Conservation (phyloP, 768 basidiomycete genomes). For the Tulasnella sp. region DNA sequence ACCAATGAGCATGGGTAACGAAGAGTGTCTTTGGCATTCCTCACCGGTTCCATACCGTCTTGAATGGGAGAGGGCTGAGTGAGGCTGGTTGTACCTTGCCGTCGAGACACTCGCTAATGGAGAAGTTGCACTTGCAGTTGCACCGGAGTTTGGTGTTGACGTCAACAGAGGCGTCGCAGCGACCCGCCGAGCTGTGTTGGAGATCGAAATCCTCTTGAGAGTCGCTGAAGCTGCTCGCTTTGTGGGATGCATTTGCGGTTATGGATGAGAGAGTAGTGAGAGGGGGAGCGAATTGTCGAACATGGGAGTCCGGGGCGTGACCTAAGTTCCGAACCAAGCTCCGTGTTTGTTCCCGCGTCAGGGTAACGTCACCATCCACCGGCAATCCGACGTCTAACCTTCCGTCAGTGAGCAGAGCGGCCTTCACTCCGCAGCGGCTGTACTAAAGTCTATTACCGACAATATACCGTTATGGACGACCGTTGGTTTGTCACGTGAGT, state of each 20-base stretch:
- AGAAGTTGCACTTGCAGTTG: background rate
- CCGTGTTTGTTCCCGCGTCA: conserved; percentile 15
- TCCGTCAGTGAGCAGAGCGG: no score
- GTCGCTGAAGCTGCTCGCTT: conserved; percentile 24
- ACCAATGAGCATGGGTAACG: background rate
- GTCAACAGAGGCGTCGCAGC: background rate
- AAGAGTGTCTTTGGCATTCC: background rate
- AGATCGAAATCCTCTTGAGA: conserved; percentile 8
- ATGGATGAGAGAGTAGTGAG: background rate
- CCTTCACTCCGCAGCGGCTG: no score
- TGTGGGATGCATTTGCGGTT: conserved; percentile 27
- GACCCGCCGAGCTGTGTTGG: background rate
- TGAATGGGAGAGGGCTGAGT: background rate
- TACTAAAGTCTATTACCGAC: no score
- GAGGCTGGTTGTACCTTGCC: background rate
- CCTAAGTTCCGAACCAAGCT: conserved; percentile 13
- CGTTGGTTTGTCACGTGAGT: no score
- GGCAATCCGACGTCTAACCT: background rate
- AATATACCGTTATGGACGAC: no score
- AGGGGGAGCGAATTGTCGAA: conserved; percentile 1
- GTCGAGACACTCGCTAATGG: background rate
- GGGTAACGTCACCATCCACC: background rate
- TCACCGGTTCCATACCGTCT: conserved; percentile 26
- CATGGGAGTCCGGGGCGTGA: conserved; percentile 17
- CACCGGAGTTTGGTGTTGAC: conserved; percentile 2